Base-by-base conservation (phyloP, 805 yeast genomes). In the Debaryomyces castellii region DNA sequence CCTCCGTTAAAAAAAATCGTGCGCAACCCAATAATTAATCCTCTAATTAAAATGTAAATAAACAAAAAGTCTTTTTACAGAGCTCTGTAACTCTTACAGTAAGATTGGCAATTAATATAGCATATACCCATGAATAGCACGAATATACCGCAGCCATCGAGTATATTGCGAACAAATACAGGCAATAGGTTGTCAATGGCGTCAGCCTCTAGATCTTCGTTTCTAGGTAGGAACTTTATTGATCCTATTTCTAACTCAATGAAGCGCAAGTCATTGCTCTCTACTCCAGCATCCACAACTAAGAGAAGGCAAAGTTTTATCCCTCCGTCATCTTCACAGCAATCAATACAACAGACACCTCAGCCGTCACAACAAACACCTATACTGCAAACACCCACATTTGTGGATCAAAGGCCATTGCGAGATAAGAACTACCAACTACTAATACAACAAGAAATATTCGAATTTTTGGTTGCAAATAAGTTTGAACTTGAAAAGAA, bases 401-500 rank as follows among this genome's bases (percentile, higher is more conserved):
- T 32, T 16, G 24, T 37, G 51, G 96, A 89, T 64, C 85, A 87
- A 24, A 73, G 97, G 43, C 96, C 96, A 4, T 63, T 89, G 22
- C 73, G 90, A 46, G 96, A 89, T 62, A 78, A 77, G 50, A 76
- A 71, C 49, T 89, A 80, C 60, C 95, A 87, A 60, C 67, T 65
- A 36, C 67, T 76, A 22, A 78, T 88, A 49, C 88, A 82, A 52
- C 82, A 82, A 47, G 87, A 85, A 41, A 76, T 89, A 14, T 78
- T 76, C 57, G 84, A 82, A 23, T 91, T 80, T 60, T 66, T 90
- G 42, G 67, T 74, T 4, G 66, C 71, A 8, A 80, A 85, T 60
- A 78, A 80, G 58, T 90, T 87, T 63, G 96, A 87, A 57, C 67
- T 80, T 28, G 92, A 86, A 47, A 83, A 82, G 73, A 83, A 82